Conservation (phyloP, 2,329 filamentous ascomycete species). For the Microdochium nivale region DNA sequence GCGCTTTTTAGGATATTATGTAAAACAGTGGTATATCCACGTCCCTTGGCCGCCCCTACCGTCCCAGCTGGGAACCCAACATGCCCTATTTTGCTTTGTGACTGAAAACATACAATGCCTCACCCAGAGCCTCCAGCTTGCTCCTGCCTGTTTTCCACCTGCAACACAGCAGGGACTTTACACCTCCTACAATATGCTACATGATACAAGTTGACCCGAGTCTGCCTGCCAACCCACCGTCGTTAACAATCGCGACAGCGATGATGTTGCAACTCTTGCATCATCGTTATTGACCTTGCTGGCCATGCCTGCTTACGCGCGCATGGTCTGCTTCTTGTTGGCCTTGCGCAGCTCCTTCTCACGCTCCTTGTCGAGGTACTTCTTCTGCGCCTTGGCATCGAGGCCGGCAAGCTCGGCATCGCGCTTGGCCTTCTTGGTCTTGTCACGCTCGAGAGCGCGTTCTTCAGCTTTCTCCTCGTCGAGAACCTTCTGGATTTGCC, state of each 20-base stretch:
- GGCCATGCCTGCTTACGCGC: slow-evolving; percentile 27
- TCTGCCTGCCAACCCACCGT: too few species aligned
- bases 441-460: slow-evolving; percentile 61
- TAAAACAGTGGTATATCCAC: neutral
- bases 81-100: too few species aligned
- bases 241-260: neutral
- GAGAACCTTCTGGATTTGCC: slow-evolving; percentile 68
- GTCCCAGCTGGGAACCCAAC: neutral
- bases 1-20: too few species aligned
- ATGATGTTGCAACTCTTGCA: neutral
- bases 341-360: slow-evolving; percentile 59
- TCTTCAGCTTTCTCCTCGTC: slow-evolving; percentile 79
- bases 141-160: too few species aligned
- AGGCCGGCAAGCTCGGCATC: slow-evolving; percentile 71
- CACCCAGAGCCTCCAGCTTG: too few species aligned
- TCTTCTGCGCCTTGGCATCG: slow-evolving; percentile 77
- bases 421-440: slow-evolving; percentile 79
- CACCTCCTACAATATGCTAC: too few species aligned
- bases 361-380: slow-evolving; percentile 72
- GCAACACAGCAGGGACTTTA: too few species aligned
- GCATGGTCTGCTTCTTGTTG: slow-evolving; percentile 45
- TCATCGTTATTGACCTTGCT: neutral
- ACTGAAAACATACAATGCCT: too few species aligned
- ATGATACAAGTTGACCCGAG: too few species aligned
- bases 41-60: neutral